Conservation (phyloP, 768 basidiomycete genomes). For the Trametes sanguinea region DNA sequence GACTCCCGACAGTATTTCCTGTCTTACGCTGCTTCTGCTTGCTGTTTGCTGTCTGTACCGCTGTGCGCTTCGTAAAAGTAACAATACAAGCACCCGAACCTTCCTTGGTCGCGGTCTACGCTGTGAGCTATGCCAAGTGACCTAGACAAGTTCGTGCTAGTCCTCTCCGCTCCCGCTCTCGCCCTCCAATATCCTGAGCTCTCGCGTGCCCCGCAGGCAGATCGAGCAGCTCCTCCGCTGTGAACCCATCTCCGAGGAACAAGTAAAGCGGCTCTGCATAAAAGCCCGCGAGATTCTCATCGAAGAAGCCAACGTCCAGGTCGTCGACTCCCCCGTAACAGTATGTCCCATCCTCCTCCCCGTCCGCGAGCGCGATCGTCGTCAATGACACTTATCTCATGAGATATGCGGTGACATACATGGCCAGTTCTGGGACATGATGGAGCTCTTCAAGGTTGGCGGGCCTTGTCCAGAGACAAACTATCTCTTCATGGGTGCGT, state of each 20-base stretch:
- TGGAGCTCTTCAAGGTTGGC: constrained; percentile 94
- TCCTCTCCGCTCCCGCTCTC: background rate
- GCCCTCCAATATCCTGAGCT: background rate
- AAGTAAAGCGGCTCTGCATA: constrained; percentile 92
- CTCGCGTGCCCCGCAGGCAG: constrained; percentile 57
- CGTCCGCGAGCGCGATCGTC: constrained; percentile 6
- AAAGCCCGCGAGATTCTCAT: constrained; percentile 96
- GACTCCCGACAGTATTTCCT: background rate
- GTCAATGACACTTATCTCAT: constrained; percentile 11
- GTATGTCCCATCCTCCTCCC: constrained; percentile 49
- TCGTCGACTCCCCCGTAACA: constrained; percentile 94
- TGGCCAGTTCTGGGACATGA: constrained; percentile 94
- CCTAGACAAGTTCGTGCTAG: constrained; percentile 21
- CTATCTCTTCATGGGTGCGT: constrained; percentile 93
- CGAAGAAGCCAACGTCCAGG: constrained; percentile 97
- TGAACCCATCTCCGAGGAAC: constrained; percentile 93
- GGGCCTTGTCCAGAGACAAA: constrained; percentile 92
- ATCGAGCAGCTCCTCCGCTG: constrained; percentile 93
- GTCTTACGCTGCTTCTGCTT: no score
- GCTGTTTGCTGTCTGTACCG: background rate
- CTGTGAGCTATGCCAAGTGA: constrained; percentile 16
- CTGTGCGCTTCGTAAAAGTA: background rate
- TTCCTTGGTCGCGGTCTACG: background rate
- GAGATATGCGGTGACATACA: constrained; percentile 96
- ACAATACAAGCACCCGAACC: background rate